Evolutionary conservation across 768 basidiomycete species (phyloP), one percentile per base, ranked within the genome.

Genomic region (Suillus occidentalis): DNA sequence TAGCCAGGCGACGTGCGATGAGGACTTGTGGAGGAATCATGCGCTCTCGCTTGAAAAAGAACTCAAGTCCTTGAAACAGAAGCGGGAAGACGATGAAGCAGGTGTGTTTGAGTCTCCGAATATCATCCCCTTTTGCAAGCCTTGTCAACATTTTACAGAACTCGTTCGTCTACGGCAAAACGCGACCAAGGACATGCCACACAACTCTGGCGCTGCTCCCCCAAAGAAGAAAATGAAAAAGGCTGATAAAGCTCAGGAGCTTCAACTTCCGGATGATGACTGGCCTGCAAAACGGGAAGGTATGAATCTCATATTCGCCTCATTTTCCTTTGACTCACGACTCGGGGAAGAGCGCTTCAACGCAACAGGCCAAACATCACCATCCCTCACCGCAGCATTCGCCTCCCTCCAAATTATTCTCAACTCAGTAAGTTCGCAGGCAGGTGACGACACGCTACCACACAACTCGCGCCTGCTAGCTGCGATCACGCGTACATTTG

Each of bases 1-100:
- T 39, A 56, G 16, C 31, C 39, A 59, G 12, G 37, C 31, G 9
- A 63, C 65, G 20, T 42, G 2, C 10, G 57, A 39, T n/a, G 37
- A 31, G 31, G 16, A n/a, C 13, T 16, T 9, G 10, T 76, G 75
- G 75, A 69, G 70, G 56, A 61, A 64, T 6, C 73, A 73, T 43
- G 72, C 74, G n/a, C 70, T 76, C 45, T 65, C 66, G n/a, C 74
- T 75, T n/a, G 75, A 76, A 63, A 64, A 63, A 58, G 67, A 69
- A 16, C 68, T 76, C 18, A 40, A 66, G 36, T 39, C 37, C 1
- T 66, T 76, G 47, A 68, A 74, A 52, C 52, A 67, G 18, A 65
- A 65, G 39, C 68, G 64, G 34, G 68, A 76, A 61, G 68, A 63
- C 1, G 72, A 75, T 50, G 69, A 73, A 49, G 69, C 67, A 52